phyloP scores from a whole-genome alignment of 2,329 filamentous ascomycete species.

The Ophiosphaerella narmari region DNA sequence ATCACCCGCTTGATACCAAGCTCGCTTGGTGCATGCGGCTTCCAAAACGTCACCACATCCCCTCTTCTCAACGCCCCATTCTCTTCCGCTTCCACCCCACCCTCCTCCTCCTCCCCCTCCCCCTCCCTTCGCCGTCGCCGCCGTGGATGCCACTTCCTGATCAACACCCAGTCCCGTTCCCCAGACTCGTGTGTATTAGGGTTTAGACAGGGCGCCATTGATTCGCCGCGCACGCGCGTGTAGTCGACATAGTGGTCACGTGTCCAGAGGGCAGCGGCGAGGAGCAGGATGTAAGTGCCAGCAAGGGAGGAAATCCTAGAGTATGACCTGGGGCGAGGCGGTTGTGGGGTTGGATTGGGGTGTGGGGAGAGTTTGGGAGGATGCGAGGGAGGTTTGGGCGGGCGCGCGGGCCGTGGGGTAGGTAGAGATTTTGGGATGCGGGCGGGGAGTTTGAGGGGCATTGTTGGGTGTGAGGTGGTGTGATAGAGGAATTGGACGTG shows the following conservation, averaged over 20 bases:
- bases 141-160: slow-evolving; percentile 11
- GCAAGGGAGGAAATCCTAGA: slow-evolving; percentile 6
- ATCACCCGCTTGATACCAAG: slow-evolving; percentile 82
- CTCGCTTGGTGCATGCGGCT: slow-evolving; percentile 69
- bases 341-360: slow-evolving; percentile 4
- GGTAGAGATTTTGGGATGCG: slow-evolving; percentile 15
- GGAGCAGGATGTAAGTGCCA: slow-evolving; percentile 10
- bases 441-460: slow-evolving; percentile 33
- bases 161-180: slow-evolving; percentile 44
- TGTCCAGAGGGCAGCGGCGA: slow-evolving; percentile 32
- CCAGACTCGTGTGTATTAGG: slow-evolving; percentile 49
- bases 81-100: not conserved
- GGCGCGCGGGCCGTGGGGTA: not conserved
- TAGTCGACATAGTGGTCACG: slow-evolving; percentile 49
- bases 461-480: not conserved
- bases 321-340: slow-evolving; percentile 9
- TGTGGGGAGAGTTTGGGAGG: slow-evolving; percentile 4
- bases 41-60: slow-evolving; percentile 52
- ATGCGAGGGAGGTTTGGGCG: not conserved
- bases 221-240: slow-evolving; percentile 46
- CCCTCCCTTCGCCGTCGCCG: too few relatives aligned
- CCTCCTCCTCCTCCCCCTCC: too few relatives aligned
- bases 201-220: slow-evolving; percentile 54
- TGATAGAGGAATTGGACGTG: not conserved
- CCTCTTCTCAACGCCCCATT: slow-evolving; percentile 43